Percentiles rank a stretch among this genome's conserved stretches.
phyloP scores from a whole-genome alignment of 129 eudicot genomes.

The Helianthus tuberosus region DNA sequence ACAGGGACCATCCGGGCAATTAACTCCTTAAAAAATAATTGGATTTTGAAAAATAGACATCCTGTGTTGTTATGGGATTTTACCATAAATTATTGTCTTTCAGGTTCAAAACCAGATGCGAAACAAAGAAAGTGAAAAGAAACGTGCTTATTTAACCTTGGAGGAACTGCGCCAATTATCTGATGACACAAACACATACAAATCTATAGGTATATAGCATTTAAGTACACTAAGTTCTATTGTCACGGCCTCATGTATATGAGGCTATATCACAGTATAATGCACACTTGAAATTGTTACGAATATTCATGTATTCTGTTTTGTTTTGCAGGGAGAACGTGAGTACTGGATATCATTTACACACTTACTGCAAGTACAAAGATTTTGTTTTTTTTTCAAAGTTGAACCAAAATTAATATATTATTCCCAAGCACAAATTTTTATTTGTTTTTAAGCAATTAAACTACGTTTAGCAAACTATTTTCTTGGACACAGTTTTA shows the following conservation, averaged over 20 bases:
- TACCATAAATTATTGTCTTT: not conserved
- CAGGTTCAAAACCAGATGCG: constrained; percentile 94
- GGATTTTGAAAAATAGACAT: not conserved
- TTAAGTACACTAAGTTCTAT: not conserved
- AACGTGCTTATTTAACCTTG: constrained; percentile 88
- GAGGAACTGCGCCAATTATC: constrained; percentile 84
- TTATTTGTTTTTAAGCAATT: not conserved
- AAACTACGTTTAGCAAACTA: not conserved
- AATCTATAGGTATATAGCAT: constrained; percentile 64
- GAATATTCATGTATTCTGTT: constrained; percentile 8
- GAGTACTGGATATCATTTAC: constrained; percentile 47
- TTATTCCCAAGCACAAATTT: not conserved
- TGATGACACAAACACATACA: constrained; percentile 93
- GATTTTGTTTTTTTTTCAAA: not conserved
- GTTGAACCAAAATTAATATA: not conserved
- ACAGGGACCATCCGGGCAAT: too few relatives aligned
- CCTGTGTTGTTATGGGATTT: not conserved
- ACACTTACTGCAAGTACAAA: constrained; percentile 17
- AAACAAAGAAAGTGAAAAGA: constrained; percentile 89
- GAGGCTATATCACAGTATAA: not conserved
- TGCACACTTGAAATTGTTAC: not conserved
- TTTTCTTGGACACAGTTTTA: not conserved
- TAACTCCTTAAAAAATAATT: not conserved
- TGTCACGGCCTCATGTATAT: constrained; percentile 4
- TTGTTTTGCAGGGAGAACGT: constrained; percentile 85